These are phyloP conservation scores for Bryoglossum gracile DNA, from an alignment of 495 filamentous ascomycete genomes.

Conservation along the genomic window DNA sequence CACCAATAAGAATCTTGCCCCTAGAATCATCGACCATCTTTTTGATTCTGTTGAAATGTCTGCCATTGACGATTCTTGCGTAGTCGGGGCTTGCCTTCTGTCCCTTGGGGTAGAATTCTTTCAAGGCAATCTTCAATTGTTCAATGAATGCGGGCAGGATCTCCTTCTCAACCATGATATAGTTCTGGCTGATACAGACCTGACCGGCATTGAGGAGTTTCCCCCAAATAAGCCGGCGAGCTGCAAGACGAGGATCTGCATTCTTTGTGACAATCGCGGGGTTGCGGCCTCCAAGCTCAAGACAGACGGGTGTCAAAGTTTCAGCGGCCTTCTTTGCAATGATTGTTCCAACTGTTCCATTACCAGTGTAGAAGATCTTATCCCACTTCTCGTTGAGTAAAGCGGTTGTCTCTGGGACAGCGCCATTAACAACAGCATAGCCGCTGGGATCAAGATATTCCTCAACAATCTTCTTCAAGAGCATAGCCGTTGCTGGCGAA, in stretches of 20 bases:
- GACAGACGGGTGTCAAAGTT: slow-evolving; percentile 76
- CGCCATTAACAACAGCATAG: slow-evolving; percentile 75
- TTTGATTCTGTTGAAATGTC: slow-evolving; percentile 78
- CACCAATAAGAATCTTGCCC: slow-evolving; percentile 82
- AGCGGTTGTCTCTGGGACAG: slow-evolving; percentile 68
- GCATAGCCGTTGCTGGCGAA: slow-evolving; percentile 64
- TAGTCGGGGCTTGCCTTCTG: slow-evolving; percentile 68
- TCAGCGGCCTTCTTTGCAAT: slow-evolving; percentile 89
- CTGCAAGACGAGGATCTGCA: slow-evolving; percentile 73
- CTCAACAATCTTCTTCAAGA: slow-evolving; percentile 70
- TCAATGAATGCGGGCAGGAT: slow-evolving; percentile 65
- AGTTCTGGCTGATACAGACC: slow-evolving; percentile 84
- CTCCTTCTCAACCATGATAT: slow-evolving; percentile 71
- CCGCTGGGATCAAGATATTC: slow-evolving; percentile 67
- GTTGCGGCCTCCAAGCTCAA: slow-evolving; percentile 89
- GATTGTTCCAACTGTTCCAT: slow-evolving; percentile 68
- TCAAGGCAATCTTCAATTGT: slow-evolving; percentile 61
- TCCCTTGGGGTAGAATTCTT: slow-evolving; percentile 81
- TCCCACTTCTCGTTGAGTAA: slow-evolving; percentile 88
- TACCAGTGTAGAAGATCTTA: slow-evolving; percentile 96
- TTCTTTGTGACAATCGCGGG: slow-evolving; percentile 83
- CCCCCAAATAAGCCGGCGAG: slow-evolving; percentile 76
- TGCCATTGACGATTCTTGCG: slow-evolving; percentile 67
- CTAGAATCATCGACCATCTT: slow-evolving; percentile 72
- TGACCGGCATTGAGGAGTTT: slow-evolving; percentile 84